A percentile compares a stretch with the other conserved stretches of the same genome.
These are phyloP conservation scores for Mycena indigotica DNA, from an alignment of 768 basidiomycete species.

Conservation along the genomic window DNA sequence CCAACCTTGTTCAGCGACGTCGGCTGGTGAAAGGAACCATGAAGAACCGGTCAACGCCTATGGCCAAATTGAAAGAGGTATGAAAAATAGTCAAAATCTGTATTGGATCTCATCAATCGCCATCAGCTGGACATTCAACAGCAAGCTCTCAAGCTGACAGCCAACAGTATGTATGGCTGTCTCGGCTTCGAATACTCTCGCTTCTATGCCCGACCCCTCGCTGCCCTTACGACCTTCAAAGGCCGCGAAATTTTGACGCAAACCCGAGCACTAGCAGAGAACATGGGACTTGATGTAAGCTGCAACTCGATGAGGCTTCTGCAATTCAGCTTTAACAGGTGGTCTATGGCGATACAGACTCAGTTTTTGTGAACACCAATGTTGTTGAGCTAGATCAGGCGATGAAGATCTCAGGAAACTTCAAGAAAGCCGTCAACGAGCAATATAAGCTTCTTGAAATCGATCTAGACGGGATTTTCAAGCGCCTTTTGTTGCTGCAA, in stretches of 20 bases:
- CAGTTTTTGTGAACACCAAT: slow-evolving; percentile 97
- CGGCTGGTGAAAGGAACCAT: slow-evolving; percentile 90
- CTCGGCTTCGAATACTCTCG: slow-evolving; percentile 96
- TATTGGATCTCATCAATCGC: not conserved
- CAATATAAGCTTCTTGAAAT: slow-evolving; percentile 95
- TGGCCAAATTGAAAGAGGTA: slow-evolving; percentile 83
- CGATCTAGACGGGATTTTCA: slow-evolving; percentile 92
- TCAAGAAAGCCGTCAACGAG: slow-evolving; percentile 97
- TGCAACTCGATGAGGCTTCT: not conserved
- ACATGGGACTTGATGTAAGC: slow-evolving; percentile 81
- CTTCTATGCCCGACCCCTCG: slow-evolving; percentile 96
- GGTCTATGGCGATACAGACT: slow-evolving; percentile 98
- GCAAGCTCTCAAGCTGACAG: slow-evolving; percentile 94
- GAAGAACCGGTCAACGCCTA: slow-evolving; percentile 80
- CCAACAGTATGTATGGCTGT: slow-evolving; percentile 99
- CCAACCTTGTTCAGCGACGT: slow-evolving; percentile 90
- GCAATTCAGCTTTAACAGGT: slow-evolving; percentile 55
- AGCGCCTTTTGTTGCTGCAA: slow-evolving; percentile 87
- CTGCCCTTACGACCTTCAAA: slow-evolving; percentile 95
- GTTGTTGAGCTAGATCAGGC: slow-evolving; percentile 87
- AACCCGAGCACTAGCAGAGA: slow-evolving; percentile 90
- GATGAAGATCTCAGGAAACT: slow-evolving; percentile 83
- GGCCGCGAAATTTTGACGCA: slow-evolving; percentile 96
- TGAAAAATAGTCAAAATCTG: slow-evolving; percentile 9
- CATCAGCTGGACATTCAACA: slow-evolving; percentile 94